Percentiles rank a stretch among this genome's conserved stretches.
Conservation (phyloP, 2,329 filamentous ascomycete genomes). For the Microcera coccophila region DNA sequence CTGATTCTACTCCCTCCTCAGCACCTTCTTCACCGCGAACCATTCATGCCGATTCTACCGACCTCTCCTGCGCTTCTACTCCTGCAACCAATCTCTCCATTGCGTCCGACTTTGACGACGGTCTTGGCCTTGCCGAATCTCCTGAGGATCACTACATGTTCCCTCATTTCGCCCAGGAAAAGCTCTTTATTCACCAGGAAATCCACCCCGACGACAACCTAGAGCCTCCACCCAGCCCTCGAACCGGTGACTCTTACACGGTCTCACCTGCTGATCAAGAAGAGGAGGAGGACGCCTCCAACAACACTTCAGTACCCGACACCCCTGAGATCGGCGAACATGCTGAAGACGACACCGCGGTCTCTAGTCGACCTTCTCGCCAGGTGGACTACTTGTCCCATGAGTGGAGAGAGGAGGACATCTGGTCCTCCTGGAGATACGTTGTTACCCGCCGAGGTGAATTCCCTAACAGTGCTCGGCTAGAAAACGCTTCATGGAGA, state of each 20-base stretch:
- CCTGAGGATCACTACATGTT: constrained; percentile 47
- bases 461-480: constrained; percentile 73
- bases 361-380: constrained; percentile 70
- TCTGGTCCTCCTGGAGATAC: constrained; percentile 96
- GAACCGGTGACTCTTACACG: constrained; percentile 47
- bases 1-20: constrained; percentile 50
- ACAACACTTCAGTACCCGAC: constrained; percentile 52
- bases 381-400: constrained; percentile 96
- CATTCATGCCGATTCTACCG: constrained; percentile 49
- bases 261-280: constrained; percentile 54
- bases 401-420: constrained; percentile 91
- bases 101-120: constrained; percentile 53
- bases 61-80: constrained; percentile 59
- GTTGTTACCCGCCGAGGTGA: constrained; percentile 75
- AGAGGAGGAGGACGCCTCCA: constrained; percentile 37
- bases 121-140: constrained; percentile 40
- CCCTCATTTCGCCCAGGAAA: constrained; percentile 44
- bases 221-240: constrained; percentile 50
- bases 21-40: constrained; percentile 54
- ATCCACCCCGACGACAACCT: constrained; percentile 37
- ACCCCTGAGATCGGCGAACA: constrained; percentile 55
- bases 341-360: constrained; percentile 75
- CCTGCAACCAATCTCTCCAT: constrained; percentile 61
- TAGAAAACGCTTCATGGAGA: constrained; percentile 96
- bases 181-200: constrained; percentile 39